These are phyloP conservation scores for Schizophyllum amplum DNA, from an alignment of 1,284 basidiomycete genomes.

Conservation along the genomic window DNA sequence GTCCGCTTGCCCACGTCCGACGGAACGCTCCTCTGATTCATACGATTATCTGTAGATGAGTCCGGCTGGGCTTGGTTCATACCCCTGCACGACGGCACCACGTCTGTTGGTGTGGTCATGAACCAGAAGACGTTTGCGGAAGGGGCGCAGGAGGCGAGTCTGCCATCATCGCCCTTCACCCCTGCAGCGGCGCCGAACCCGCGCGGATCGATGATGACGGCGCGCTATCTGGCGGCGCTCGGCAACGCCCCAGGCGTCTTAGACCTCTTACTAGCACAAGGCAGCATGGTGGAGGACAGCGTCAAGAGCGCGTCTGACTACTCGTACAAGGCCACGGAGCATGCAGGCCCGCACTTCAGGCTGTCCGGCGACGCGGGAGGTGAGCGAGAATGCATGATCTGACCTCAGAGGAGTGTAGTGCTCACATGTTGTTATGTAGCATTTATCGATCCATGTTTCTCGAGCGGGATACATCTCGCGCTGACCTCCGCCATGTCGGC, in stretches of 20 bases:
- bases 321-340: slow-evolving; percentile 58
- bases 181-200: slow-evolving; percentile 18
- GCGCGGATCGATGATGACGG: slow-evolving; percentile 24
- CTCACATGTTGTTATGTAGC: slow-evolving; percentile 29
- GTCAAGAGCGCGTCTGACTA: slow-evolving; percentile 48
- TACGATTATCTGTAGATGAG: slow-evolving; percentile 49
- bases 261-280: slow-evolving; percentile 43
- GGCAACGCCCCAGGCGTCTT: slow-evolving; percentile 45
- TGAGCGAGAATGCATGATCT: slow-evolving; percentile 24
- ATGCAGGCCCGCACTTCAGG: slow-evolving; percentile 52
- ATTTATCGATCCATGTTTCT: slow-evolving; percentile 72
- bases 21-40: slow-evolving; percentile 8
- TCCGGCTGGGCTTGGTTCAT: slow-evolving; percentile 77
- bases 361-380: slow-evolving; percentile 71
- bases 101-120: slow-evolving; percentile 67
- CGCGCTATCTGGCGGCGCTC: slow-evolving; percentile 43
- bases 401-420: neutral
- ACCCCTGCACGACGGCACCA: slow-evolving; percentile 59
- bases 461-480: slow-evolving; percentile 61
- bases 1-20: slow-evolving; percentile 2
- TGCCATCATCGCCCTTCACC: slow-evolving; percentile 26
- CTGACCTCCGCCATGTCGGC: slow-evolving; percentile 58
- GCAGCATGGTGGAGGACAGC: slow-evolving; percentile 36
- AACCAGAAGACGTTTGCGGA: slow-evolving; percentile 45
- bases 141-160: slow-evolving; percentile 27